phyloP scores from a whole-genome alignment of 169 alveolate genomes.

The Plasmodium billcollinsi region DNA sequence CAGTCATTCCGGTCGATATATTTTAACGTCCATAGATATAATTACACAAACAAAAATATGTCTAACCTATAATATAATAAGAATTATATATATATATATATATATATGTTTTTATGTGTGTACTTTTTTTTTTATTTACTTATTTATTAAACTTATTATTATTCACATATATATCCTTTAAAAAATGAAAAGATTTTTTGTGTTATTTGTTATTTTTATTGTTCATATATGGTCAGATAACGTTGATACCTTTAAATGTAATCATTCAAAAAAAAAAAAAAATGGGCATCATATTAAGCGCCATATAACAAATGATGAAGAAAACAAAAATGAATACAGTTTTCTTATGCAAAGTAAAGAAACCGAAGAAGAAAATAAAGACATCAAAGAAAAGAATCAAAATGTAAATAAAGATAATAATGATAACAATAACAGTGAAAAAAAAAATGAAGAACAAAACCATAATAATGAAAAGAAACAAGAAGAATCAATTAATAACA shows the following conservation, averaged over 20 bases:
- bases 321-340: conserved; percentile 2
- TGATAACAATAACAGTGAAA: conserved; percentile 5
- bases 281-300: conserved; percentile 12
- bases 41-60: too few species aligned
- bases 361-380: conserved; percentile 21
- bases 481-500: conserved; percentile 10
- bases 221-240: conserved; percentile 47
- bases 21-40: too few species aligned
- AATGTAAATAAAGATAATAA: conserved; percentile 15
- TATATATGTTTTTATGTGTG: background rate
- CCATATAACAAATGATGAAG: conserved; percentile 11
- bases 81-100: too few species aligned
- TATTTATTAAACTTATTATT: too few species aligned
- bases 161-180: too few species aligned
- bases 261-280: conserved; percentile 13
- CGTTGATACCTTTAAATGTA: conserved; percentile 18
- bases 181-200: conserved; percentile 30
- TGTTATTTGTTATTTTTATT: conserved; percentile 28
- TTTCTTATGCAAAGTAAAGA: background rate
- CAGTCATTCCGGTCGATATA: too few species aligned
- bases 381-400: background rate
- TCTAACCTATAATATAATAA: too few species aligned
- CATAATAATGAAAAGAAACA: conserved; percentile 3
- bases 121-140: background rate
- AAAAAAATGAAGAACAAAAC: background rate